phyloP scores from a whole-genome alignment of 2,329 filamentous ascomycete species.

The Neocucurbitaria cava region DNA sequence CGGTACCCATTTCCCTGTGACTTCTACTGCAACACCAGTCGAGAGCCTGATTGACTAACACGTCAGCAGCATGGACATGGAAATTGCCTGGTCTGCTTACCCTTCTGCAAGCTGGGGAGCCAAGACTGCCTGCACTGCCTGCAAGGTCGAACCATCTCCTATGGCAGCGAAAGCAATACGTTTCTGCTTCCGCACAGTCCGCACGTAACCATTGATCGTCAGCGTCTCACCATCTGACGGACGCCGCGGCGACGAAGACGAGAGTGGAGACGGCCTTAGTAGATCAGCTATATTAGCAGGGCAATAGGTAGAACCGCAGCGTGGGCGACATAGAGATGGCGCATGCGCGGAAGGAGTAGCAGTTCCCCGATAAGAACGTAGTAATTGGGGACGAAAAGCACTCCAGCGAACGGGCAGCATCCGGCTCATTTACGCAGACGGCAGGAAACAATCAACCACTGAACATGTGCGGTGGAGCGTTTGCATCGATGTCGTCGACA shows the following conservation, averaged over 20 bases:
- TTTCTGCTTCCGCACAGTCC: conserved; percentile 88
- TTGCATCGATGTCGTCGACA: conserved; percentile 17
- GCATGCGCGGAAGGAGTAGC: conserved; percentile 23
- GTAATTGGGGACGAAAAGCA: conserved; percentile 27
- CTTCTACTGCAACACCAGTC: conserved; percentile 78
- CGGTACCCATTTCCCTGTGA: conserved; percentile 78
- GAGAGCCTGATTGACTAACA: conserved; percentile 66
- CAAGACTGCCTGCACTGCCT: conserved; percentile 81
- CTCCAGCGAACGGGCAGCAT: conserved; percentile 29
- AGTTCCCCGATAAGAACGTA: conserved; percentile 21
- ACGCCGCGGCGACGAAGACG: conserved; percentile 56
- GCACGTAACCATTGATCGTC: conserved; percentile 76
- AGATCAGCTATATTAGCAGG: conserved; percentile 54
- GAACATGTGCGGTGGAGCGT: conserved; percentile 22
- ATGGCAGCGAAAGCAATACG: conserved; percentile 81
- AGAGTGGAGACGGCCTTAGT: conserved; percentile 59
- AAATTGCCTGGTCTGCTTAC: conserved; percentile 59
- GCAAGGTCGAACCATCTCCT: conserved; percentile 83
- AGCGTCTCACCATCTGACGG: conserved; percentile 33
- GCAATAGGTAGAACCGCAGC: conserved; percentile 39
- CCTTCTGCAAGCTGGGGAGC: conserved; percentile 73
- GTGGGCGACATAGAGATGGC: conserved; percentile 26
- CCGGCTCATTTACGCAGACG: conserved; percentile 40
- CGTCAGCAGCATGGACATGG: conserved; percentile 21
- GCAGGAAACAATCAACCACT: conserved; percentile 23